Evolutionary conservation across 805 yeast genomes (phyloP), one percentile per base, ranked within the genome.

Genomic region (Spathaspora gorwiae): DNA sequence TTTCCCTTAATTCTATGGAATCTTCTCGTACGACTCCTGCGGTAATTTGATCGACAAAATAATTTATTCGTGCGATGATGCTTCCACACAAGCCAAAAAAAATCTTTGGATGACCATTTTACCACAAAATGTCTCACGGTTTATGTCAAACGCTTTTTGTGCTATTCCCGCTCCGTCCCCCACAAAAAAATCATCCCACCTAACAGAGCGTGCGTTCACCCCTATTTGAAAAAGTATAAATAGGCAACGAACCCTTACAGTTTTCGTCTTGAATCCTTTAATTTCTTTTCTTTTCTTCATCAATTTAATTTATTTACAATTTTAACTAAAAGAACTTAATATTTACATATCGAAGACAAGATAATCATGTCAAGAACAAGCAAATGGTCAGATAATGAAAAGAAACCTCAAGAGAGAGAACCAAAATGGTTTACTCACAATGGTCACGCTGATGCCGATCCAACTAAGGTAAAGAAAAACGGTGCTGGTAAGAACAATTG

Each of bases 401-500:
- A 73, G 35, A 74, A 73, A 50, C 69, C 78, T 36, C 43, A 46
- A 11, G 76, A 77, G 47, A 79, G 88, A 43, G 76, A 77, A 47
- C 79, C 89, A 44, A 82, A 79, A 60, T 88, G 79, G 79, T 90
- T 89, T 64, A 84, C 90, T 46, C 90, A 84, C 61, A 78, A 79
- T 56, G 95, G 95, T 14, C 76, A 76, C 57, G 64, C 64, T 49
- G 82, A 84, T 55, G 75, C 80, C 44, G 80, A 83, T 50, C 96
- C 96, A 45, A 81, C 80, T 59, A 79, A 80, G 56, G 79, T 85
- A 46, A 88, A 88, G 78, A 88, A 87, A 62, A 76, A 76, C 47
- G 97, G 97, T 41, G 84, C 84, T 31, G 97, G 97, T 39, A 82
- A 80, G 55, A 84, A 83, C 53, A 89, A 89, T 59, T 88, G 96